Evolutionary conservation across 2,329 filamentous ascomycete genomes (phyloP).

Genomic region (Aspergillus sp.): DNA sequence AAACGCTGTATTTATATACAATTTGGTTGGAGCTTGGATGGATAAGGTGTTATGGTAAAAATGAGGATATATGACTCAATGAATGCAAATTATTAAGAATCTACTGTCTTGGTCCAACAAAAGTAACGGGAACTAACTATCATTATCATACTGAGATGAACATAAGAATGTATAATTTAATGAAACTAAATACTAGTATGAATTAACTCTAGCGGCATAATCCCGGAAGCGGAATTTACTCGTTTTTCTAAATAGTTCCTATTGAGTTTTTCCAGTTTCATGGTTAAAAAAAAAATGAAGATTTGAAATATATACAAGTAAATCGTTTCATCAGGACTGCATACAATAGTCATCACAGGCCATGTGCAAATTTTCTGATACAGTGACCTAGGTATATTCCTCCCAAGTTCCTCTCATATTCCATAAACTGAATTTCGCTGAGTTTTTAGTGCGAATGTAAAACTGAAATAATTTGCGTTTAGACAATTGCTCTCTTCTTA

Average conservation of each 20-base stretch:
- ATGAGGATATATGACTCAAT: neutral
- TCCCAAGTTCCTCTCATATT: neutral
- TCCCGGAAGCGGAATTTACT: too few relatives aligned
- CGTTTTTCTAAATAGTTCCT: too few relatives aligned
- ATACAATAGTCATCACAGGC: neutral
- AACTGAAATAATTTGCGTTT: neutral
- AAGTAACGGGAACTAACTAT: too few relatives aligned
- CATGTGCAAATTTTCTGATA: neutral
- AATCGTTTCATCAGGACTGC: neutral
- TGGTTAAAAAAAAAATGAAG: neutral
- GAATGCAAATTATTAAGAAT: neutral
- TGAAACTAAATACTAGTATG: too few relatives aligned
- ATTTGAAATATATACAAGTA: neutral
- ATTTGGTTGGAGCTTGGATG: neutral
- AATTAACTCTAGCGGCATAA: too few relatives aligned
- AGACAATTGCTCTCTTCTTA: constrained; percentile 28
- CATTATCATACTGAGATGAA: too few relatives aligned
- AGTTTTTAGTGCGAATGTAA: neutral
- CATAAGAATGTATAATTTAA: too few relatives aligned
- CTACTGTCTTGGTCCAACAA: too few relatives aligned
- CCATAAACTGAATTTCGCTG: neutral
- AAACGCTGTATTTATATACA: constrained; percentile 15
- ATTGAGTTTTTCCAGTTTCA: too few relatives aligned
- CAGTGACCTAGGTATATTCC: neutral
- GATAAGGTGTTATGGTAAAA: too few relatives aligned